Evolutionary conservation across 163 green algal species (phyloP).

Genomic region (Trebouxiophyceae sp.): DNA sequence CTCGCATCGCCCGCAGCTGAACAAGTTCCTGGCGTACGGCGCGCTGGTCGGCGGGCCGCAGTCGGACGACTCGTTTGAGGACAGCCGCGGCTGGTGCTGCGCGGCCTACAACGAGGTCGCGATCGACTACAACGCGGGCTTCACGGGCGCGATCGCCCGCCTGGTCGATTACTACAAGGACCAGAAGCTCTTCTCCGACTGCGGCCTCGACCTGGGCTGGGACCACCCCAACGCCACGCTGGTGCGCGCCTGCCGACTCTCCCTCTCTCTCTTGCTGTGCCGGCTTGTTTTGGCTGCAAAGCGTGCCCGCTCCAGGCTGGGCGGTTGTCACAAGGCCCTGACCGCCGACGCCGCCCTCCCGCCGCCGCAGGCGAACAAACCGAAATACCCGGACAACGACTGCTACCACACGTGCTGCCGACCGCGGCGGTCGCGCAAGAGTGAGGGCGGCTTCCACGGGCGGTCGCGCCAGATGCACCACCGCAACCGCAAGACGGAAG

Average conservation of each 20-base stretch:
- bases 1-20: background rate
- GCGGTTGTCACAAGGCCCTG: background rate
- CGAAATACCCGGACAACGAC: slow-evolving; percentile 2
- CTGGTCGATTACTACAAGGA: slow-evolving; percentile 13
- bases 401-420: slow-evolving; percentile 14
- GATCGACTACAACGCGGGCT: slow-evolving; percentile 32
- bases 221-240: slow-evolving; percentile 11
- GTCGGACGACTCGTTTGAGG: slow-evolving; percentile 8
- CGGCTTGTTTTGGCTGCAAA: background rate
- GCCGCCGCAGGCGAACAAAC: background rate
- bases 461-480: background rate
- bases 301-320: background rate
- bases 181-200: slow-evolving; percentile 15
- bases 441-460: background rate
- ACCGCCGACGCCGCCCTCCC: background rate
- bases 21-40: slow-evolving; percentile 10
- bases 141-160: slow-evolving; percentile 25
- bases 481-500: background rate
- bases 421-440: background rate
- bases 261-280: background rate
- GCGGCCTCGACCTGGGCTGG: slow-evolving; percentile 13
- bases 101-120: slow-evolving; percentile 28
- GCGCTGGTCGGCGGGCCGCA: slow-evolving; percentile 12
- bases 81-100: slow-evolving; percentile 7
- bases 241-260: background rate